Evolutionary conservation across 495 filamentous ascomycete species (phyloP).

Genomic region (Xylaria longipes): DNA sequence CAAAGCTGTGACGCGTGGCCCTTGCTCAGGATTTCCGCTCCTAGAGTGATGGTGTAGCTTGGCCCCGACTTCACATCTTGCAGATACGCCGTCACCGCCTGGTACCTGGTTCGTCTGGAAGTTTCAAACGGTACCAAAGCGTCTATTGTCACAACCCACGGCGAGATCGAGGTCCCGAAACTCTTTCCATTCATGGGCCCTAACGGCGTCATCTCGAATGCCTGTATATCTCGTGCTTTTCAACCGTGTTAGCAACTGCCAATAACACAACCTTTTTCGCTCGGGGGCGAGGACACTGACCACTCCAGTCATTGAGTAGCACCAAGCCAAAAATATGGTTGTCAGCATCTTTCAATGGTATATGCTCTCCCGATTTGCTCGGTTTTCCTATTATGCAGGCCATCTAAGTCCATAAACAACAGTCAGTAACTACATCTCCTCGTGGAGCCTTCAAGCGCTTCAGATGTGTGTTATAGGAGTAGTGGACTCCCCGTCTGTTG

Average conservation of each 20-base stretch:
- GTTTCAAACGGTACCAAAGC: slow-evolving; percentile 63
- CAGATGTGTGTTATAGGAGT: background rate
- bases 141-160: slow-evolving; percentile 75
- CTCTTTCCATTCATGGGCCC: slow-evolving; percentile 78
- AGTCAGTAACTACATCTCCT: background rate
- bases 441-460: background rate
- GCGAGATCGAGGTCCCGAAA: slow-evolving; percentile 74
- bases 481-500: background rate
- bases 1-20: slow-evolving; percentile 20
- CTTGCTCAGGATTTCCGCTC: slow-evolving; percentile 62
- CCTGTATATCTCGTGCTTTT: slow-evolving; percentile 75
- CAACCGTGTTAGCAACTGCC: background rate
- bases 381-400: slow-evolving; percentile 38
- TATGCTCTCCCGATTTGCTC: slow-evolving; percentile 65
- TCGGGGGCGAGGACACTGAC: slow-evolving; percentile 17
- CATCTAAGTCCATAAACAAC: slow-evolving; percentile 37
- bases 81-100: slow-evolving; percentile 14
- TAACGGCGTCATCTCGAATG: slow-evolving; percentile 71
- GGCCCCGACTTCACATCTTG: slow-evolving; percentile 25
- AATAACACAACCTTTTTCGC: background rate
- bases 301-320: slow-evolving; percentile 76
- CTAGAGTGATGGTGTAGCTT: slow-evolving; percentile 64
- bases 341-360: slow-evolving; percentile 63
- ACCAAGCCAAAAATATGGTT: slow-evolving; percentile 76
- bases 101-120: slow-evolving; percentile 7